Evolutionary conservation across 2,329 filamentous ascomycete species (phyloP).

Genomic region (Chrysosporium keratinophilum): DNA sequence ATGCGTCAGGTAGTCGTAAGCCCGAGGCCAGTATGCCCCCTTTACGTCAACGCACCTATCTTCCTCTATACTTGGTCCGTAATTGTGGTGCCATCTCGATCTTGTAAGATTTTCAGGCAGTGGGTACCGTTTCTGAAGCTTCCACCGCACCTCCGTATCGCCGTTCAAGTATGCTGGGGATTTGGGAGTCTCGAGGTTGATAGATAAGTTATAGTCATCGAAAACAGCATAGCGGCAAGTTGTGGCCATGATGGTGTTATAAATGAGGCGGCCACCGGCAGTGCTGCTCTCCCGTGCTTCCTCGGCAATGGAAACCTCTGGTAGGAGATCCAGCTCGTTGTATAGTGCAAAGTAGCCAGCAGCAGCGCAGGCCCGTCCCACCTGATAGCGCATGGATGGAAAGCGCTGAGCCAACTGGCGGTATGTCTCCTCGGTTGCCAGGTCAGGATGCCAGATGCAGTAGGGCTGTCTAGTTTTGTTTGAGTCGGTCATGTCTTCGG

Average conservation of each 20-base stretch:
- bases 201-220: slow-evolving; percentile 29
- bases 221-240: slow-evolving; percentile 26
- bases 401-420: slow-evolving; percentile 25
- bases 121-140: slow-evolving; percentile 18
- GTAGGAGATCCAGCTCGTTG: slow-evolving; percentile 29
- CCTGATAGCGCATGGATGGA: slow-evolving; percentile 31
- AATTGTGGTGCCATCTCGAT: no score
- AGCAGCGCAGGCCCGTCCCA: slow-evolving; percentile 34
- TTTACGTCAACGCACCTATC: not conserved
- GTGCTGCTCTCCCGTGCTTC: slow-evolving; percentile 28
- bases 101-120: not conserved
- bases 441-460: slow-evolving; percentile 36
- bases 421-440: slow-evolving; percentile 30
- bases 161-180: slow-evolving; percentile 24
- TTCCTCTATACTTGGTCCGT: slow-evolving; percentile 4
- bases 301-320: slow-evolving; percentile 34
- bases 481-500: slow-evolving; percentile 3
- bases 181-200: slow-evolving; percentile 14
- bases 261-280: slow-evolving; percentile 22
- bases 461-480: slow-evolving; percentile 24
- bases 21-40: not conserved
- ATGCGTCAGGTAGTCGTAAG: slow-evolving; percentile 25
- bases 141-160: slow-evolving; percentile 26
- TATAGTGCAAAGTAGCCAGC: slow-evolving; percentile 32
- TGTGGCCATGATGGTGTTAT: slow-evolving; percentile 24